Conservation (phyloP, 2,329 filamentous ascomycete species). For the Aspergillus piperis region DNA sequence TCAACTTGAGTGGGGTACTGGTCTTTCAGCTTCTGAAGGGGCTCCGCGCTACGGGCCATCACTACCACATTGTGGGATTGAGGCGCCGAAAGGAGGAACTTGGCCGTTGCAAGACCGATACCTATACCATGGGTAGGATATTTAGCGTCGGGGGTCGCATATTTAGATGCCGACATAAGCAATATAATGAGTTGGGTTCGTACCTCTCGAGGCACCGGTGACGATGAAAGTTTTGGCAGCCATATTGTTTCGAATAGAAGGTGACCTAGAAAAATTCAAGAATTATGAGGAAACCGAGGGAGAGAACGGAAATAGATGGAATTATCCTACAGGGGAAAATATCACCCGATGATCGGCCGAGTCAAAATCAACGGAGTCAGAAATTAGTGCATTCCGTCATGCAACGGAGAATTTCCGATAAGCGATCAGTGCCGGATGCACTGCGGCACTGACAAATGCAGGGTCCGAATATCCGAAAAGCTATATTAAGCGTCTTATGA, state of each 20-base stretch:
- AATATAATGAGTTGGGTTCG: neutral
- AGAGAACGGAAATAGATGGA: neutral
- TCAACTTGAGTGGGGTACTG: slow-evolving; percentile 58
- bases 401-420: neutral
- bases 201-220: slow-evolving; percentile 65
- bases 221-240: slow-evolving; percentile 68
- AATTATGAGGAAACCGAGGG: neutral
- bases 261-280: neutral
- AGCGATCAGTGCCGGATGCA: too few relatives aligned
- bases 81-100: slow-evolving; percentile 58
- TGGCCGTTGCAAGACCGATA: slow-evolving; percentile 62
- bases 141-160: neutral
- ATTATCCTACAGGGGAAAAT: neutral
- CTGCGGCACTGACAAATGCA: too few relatives aligned
- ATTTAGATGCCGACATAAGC: neutral
- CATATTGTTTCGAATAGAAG: slow-evolving; percentile 33
- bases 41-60: slow-evolving; percentile 56
- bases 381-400: neutral
- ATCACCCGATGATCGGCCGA: neutral
- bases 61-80: slow-evolving; percentile 59
- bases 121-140: slow-evolving; percentile 40
- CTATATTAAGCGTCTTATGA: neutral
- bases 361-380: neutral
- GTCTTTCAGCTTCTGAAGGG: slow-evolving; percentile 56
- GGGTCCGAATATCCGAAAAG: neutral